Conservation (phyloP, 768 basidiomycete genomes). For the Trametes punicea region DNA sequence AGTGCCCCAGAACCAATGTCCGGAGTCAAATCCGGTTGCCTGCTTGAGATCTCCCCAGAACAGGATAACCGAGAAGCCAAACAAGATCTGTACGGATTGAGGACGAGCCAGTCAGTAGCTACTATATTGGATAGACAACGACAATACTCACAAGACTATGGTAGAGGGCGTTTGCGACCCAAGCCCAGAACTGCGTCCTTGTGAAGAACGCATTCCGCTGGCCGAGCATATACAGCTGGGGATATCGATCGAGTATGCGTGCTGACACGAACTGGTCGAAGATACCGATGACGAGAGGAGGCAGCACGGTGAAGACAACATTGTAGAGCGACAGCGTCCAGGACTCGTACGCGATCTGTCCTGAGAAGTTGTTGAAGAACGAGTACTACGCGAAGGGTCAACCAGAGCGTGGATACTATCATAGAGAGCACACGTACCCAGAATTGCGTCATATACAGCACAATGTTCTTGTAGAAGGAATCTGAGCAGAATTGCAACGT, state of each 20-base stretch:
- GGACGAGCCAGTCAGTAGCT: conserved; percentile 5
- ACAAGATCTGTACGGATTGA: conserved; percentile 61
- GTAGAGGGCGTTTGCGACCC: conserved; percentile 85
- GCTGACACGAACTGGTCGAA: conserved; percentile 99
- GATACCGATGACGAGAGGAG: conserved; percentile 94
- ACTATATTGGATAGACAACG: not conserved
- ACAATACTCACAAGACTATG: conserved; percentile 70
- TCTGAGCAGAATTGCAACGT: conserved; percentile 43
- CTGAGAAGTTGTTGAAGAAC: conserved; percentile 99
- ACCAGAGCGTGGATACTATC: not conserved
- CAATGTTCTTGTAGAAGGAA: conserved; percentile 99
- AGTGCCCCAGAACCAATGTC: conserved; percentile 99
- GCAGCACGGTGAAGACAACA: conserved; percentile 92
- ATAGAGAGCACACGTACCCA: conserved; percentile 59
- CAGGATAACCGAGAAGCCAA: conserved; percentile 81
- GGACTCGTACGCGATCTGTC: conserved; percentile 97
- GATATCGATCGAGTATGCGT: conserved; percentile 93
- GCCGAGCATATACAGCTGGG: conserved; percentile 91
- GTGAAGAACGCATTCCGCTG: conserved; percentile 95
- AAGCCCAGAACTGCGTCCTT: conserved; percentile 87
- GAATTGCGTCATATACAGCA: conserved; percentile 97
- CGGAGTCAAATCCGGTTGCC: conserved; percentile 75
- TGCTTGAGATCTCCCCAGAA: conserved; percentile 94
- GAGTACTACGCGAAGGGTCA: conserved; percentile 62
- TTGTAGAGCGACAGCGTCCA: conserved; percentile 99